phyloP scores from a whole-genome alignment of 345 rosid genomes.

The Punica granatum region DNA sequence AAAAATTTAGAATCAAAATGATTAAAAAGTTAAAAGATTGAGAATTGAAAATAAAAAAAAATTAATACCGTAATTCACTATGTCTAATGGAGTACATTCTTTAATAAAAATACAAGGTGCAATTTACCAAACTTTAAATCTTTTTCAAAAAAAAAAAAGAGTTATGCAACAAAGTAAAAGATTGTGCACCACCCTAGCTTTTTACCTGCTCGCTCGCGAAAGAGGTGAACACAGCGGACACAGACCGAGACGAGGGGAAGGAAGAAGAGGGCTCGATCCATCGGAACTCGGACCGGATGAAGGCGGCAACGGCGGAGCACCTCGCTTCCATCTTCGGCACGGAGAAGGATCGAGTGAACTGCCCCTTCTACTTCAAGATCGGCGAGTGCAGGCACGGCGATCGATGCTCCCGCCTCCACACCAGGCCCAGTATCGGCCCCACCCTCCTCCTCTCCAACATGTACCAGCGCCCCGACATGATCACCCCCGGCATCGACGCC shows the following conservation, averaged over 20 bases:
- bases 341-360: conserved; percentile 78
- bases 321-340: conserved; percentile 79
- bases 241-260: not conserved
- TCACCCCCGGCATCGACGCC: conserved; percentile 54
- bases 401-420: conserved; percentile 75
- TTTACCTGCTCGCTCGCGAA: too few species aligned
- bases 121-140: too few species aligned
- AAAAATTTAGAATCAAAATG: too few species aligned
- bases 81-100: too few species aligned
- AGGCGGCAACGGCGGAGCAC: conserved; percentile 50
- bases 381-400: conserved; percentile 77
- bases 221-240: too few species aligned
- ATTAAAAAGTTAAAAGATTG: too few species aligned
- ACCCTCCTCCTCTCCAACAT: conserved; percentile 69
- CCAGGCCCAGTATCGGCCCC: conserved; percentile 66
- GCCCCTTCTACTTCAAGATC: conserved; percentile 82
- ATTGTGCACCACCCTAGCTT: too few species aligned
- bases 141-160: too few species aligned
- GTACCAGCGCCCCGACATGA: conserved; percentile 77
- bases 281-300: not conserved
- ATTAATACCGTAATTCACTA: too few species aligned
- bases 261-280: not conserved
- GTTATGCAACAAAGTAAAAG: too few species aligned
- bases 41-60: too few species aligned
- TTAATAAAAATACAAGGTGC: too few species aligned